These are phyloP conservation scores for Didymellaceae sp. DNA, from an alignment of 2,329 filamentous ascomycete genomes.

Conservation along the genomic window DNA sequence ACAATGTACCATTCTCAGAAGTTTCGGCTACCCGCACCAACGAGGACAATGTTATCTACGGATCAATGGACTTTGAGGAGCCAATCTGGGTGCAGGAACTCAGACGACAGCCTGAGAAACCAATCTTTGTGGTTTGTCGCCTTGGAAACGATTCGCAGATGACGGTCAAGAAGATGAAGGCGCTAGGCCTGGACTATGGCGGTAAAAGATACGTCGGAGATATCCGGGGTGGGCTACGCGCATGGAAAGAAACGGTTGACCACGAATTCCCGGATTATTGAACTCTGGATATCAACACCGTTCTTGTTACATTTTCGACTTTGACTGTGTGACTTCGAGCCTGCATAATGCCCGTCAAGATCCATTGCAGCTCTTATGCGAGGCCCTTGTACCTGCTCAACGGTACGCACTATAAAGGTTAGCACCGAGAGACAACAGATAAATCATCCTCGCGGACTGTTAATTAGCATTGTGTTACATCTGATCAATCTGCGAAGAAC, in stretches of 20 bases:
- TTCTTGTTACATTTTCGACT: no score
- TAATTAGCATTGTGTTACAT: no score
- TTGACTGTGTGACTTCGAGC: no score
- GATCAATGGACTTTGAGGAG: conserved; percentile 20
- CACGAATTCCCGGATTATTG: conserved; percentile 63
- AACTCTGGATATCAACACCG: no score
- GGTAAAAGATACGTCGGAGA: conserved; percentile 70
- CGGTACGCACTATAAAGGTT: no score
- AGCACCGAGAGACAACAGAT: no score
- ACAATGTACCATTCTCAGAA: conserved; percentile 74
- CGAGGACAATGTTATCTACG: background rate
- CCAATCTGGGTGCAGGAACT: conserved; percentile 40
- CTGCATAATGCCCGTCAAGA: no score
- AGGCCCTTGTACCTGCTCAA: no score
- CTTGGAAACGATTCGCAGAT: conserved; percentile 81
- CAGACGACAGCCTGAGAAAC: conserved; percentile 45
- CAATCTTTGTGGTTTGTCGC: conserved; percentile 76
- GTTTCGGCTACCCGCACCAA: conserved; percentile 45
- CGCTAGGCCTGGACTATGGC: conserved; percentile 60
- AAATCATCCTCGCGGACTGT: no score
- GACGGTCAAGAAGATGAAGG: conserved; percentile 69
- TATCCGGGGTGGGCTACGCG: conserved; percentile 72
- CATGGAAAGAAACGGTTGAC: conserved; percentile 76
- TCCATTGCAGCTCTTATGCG: no score
- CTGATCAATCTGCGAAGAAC: no score